A percentile compares a stretch with the other conserved stretches of the same genome.
Conservation (phyloP, 73 alveolate species). For the Paramecium sonneborni region DNA sequence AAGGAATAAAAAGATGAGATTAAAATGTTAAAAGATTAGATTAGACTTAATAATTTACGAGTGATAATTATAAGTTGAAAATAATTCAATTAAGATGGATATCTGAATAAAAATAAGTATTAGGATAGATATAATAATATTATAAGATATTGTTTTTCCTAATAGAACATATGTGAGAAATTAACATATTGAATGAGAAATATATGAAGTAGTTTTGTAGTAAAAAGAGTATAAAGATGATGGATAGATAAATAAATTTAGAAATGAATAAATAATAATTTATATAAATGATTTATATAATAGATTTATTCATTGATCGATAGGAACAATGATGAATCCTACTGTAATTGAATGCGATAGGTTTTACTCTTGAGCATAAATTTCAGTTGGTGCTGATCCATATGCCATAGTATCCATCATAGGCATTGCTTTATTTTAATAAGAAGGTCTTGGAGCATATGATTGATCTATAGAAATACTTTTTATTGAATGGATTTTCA, state of each 20-base stretch:
- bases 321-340: slow-evolving; percentile 20
- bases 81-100: neutral
- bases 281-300: neutral
- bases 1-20: too few species aligned
- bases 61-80: neutral
- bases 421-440: neutral
- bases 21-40: too few species aligned
- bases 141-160: slow-evolving; percentile 43
- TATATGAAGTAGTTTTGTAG: neutral
- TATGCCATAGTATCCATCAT: neutral
- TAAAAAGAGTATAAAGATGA: neutral
- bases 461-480: neutral
- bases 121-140: neutral
- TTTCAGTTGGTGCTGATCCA: slow-evolving; percentile 24
- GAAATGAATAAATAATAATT: neutral
- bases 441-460: neutral
- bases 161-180: neutral
- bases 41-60: neutral
- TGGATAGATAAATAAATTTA: neutral
- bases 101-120: neutral
- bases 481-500: slow-evolving; percentile 26
- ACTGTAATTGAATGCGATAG: neutral
- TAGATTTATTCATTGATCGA: slow-evolving; percentile 6
- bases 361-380: slow-evolving; percentile 26
- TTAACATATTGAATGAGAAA: too few species aligned